Percentiles rank a stretch among this genome's conserved stretches.
Evolutionary conservation across 805 yeast species (phyloP).

Genomic region (Pichia paraexigua): DNA sequence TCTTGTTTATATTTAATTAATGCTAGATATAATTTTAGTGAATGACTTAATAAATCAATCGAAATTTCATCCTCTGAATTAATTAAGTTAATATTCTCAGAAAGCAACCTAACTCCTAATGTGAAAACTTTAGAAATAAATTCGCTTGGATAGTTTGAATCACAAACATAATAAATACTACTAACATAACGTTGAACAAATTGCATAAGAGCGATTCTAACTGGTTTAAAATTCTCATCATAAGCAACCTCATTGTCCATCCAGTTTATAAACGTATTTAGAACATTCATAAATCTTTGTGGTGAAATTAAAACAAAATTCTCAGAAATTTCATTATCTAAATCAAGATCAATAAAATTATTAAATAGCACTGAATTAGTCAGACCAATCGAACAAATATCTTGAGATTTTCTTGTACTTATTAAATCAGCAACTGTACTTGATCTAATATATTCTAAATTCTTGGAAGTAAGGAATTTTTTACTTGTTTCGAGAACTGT

Average conservation of each 20-base stretch:
- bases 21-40: constrained; percentile 36
- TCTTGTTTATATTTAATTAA: constrained; percentile 24
- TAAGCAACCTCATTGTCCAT: constrained; percentile 54
- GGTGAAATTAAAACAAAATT: constrained; percentile 42
- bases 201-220: constrained; percentile 44
- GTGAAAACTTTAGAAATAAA: constrained; percentile 28
- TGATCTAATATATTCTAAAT: constrained; percentile 48
- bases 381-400: constrained; percentile 37
- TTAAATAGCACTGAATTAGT: constrained; percentile 41
- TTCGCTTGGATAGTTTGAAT: constrained; percentile 23
- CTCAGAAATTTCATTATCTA: constrained; percentile 19
- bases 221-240: constrained; percentile 42
- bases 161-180: constrained; percentile 27
- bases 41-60: constrained; percentile 37
- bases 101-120: constrained; percentile 31
- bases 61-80: constrained; percentile 13
- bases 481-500: constrained; percentile 30
- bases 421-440: constrained; percentile 57
- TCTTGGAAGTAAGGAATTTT: constrained; percentile 29
- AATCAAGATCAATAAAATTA: constrained; percentile 32
- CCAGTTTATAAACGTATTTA: constrained; percentile 49
- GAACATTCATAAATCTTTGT: constrained; percentile 57
- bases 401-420: constrained; percentile 37
- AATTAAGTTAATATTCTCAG: constrained; percentile 38
- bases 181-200: constrained; percentile 28